These are phyloP conservation scores for Fusarium sp. DNA, from an alignment of 2,329 filamentous ascomycete genomes.

Conservation along the genomic window DNA sequence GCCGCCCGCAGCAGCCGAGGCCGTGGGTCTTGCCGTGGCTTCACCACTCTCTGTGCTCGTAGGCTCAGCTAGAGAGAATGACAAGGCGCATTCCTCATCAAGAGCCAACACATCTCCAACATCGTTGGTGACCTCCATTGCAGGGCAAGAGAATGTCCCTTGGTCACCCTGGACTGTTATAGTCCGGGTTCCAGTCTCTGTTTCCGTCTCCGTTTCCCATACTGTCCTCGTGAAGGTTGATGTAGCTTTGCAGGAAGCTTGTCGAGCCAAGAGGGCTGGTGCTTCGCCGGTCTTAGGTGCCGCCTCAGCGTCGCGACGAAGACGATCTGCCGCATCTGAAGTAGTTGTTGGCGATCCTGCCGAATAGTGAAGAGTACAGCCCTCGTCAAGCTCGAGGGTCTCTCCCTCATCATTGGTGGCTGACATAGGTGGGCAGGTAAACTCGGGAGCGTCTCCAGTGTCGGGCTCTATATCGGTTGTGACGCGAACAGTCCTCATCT, in stretches of 20 bases:
- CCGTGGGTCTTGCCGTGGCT: background rate
- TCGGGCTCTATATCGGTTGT: conserved; percentile 19
- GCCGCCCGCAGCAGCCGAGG: too few species aligned
- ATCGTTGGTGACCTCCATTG: conserved; percentile 25
- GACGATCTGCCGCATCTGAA: background rate
- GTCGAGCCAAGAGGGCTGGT: background rate
- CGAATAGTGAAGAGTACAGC: conserved; percentile 13
- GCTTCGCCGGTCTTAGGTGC: background rate
- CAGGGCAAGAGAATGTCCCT: conserved; percentile 16
- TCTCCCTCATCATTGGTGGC: conserved; percentile 4
- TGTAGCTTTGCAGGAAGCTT: background rate
- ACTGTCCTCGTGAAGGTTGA: background rate
- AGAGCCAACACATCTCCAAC: conserved; percentile 4
- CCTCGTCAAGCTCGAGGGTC: conserved; percentile 16
- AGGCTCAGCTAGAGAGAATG: background rate
- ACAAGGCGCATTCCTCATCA: conserved; percentile 14
- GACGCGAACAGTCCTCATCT: conserved; percentile 12
- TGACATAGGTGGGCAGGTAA: conserved; percentile 17
- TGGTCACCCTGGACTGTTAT: conserved; percentile 3
- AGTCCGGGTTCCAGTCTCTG: conserved; percentile 3
- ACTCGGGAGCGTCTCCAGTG: conserved; percentile 19
- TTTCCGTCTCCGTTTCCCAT: conserved; percentile 8
- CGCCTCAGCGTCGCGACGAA: background rate
- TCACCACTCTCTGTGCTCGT: background rate
- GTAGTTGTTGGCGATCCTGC: background rate